Evolutionary conservation across 192 early-diverging fungal genomes (phyloP).

Genomic region (Backusella westeae): DNA sequence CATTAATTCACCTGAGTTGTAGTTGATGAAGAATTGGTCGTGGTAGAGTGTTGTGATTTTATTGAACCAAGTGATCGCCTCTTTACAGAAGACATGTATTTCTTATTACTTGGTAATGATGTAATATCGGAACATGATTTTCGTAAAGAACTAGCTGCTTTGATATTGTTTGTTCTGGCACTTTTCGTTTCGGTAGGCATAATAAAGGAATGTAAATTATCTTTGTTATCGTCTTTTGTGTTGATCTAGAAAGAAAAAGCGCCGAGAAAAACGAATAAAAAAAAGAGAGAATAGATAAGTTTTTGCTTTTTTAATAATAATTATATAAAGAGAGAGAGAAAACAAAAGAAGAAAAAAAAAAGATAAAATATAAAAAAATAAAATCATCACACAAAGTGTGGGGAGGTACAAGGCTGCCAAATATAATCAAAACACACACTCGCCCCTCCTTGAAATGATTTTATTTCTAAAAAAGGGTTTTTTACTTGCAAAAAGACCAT

Average conservation of each 20-base stretch:
- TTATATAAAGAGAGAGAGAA: neutral
- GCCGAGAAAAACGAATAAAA: neutral
- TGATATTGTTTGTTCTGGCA: neutral
- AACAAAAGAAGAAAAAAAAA: neutral
- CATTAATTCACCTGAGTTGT: neutral
- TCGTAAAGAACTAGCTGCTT: neutral
- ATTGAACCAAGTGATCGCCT: slow-evolving; percentile 24
- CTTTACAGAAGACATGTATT: neutral
- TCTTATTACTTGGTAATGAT: neutral
- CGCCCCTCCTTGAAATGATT: neutral
- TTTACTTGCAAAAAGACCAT: neutral
- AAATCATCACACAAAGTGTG: neutral
- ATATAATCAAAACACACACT: neutral
- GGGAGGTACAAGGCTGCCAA: neutral
- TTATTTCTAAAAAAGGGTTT: neutral
- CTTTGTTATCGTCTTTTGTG: neutral
- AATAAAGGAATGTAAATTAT: neutral
- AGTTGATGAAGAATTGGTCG: neutral
- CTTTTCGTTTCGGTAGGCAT: neutral
- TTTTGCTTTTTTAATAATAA: neutral
- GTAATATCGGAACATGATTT: slow-evolving; percentile 33
- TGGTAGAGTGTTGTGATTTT: slow-evolving; percentile 2
- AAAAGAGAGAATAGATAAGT: slow-evolving; percentile 2
- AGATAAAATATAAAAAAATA: neutral
- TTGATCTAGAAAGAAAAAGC: neutral